Conservation (phyloP, 2,329 filamentous ascomycete species). For the Fusarium buharicum region DNA sequence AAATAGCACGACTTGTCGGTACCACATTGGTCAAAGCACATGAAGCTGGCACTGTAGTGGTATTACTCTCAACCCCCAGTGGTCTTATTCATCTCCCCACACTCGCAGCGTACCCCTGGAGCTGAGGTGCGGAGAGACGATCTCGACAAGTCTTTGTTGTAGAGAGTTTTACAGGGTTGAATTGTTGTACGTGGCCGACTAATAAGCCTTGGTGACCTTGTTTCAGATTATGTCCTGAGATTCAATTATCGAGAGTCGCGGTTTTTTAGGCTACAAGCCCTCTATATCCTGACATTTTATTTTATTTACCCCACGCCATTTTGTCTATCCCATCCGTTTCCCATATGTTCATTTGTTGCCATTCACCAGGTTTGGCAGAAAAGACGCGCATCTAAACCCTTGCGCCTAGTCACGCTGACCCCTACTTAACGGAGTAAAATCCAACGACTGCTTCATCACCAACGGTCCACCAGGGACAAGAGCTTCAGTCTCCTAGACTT, state of each 20-base stretch:
- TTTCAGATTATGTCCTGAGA: constrained; percentile 9
- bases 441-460: constrained; percentile 7
- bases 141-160: constrained; percentile 10
- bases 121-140: constrained; percentile 18
- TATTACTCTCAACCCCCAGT: constrained; percentile 16
- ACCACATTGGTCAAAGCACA: constrained; percentile 25
- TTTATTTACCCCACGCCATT: constrained; percentile 1
- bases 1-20: constrained; percentile 32
- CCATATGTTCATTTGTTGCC: not conserved
- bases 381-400: constrained; percentile 1
- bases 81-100: constrained; percentile 42
- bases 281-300: constrained; percentile 6
- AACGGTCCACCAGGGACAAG: constrained; percentile 1
- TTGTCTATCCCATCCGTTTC: constrained; percentile 15
- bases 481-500: constrained; percentile 28
- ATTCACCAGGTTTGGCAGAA: constrained; percentile 8
- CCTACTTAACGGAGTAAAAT: constrained; percentile 2
- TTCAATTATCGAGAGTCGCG: constrained; percentile 6
- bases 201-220: not conserved
- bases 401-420: constrained; percentile 3
- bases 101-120: constrained; percentile 19
- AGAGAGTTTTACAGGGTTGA: not conserved
- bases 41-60: constrained; percentile 28
- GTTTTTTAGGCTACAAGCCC: not conserved
- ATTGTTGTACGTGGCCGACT: constrained; percentile 3